These are phyloP conservation scores for Arctium lappa DNA, from an alignment of 129 eudicot species.

Conservation along the genomic window DNA sequence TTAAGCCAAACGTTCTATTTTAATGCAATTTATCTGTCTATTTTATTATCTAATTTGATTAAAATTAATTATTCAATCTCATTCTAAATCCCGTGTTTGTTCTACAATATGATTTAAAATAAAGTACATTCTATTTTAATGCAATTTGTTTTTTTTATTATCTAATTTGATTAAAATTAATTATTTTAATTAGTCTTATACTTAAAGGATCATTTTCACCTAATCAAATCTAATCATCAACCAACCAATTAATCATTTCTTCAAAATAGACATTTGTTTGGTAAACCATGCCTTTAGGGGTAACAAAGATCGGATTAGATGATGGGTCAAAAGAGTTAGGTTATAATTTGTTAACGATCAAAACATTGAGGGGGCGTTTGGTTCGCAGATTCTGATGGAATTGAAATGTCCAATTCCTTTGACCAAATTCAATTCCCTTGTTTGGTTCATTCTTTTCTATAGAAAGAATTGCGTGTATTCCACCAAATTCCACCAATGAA, in stretches of 20 bases:
- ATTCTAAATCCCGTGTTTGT: too few species aligned
- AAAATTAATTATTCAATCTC: too few species aligned
- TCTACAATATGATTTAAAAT: neutral
- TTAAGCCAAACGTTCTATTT: too few species aligned
- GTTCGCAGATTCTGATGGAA: too few species aligned
- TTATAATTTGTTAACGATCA: neutral
- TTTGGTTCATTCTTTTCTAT: too few species aligned
- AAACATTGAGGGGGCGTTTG: too few species aligned
- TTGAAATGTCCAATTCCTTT: too few species aligned
- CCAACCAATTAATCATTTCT: neutral
- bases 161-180: neutral
- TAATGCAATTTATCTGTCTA: too few species aligned
- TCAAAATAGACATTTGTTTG: neutral
- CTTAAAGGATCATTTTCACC: constrained; percentile 20
- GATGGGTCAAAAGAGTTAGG: neutral
- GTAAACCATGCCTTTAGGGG: constrained; percentile 15
- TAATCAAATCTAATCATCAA: constrained; percentile 9
- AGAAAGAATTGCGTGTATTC: too few species aligned
- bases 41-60: too few species aligned
- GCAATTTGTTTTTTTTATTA: neutral
- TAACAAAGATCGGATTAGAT: neutral
- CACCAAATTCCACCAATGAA: too few species aligned
- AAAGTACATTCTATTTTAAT: neutral
- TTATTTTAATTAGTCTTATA: neutral
- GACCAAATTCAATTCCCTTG: too few species aligned